Evolutionary conservation across 768 basidiomycete species (phyloP), one percentile per base, ranked within the genome.

Genomic region (Pleurotus ostreatus): DNA sequence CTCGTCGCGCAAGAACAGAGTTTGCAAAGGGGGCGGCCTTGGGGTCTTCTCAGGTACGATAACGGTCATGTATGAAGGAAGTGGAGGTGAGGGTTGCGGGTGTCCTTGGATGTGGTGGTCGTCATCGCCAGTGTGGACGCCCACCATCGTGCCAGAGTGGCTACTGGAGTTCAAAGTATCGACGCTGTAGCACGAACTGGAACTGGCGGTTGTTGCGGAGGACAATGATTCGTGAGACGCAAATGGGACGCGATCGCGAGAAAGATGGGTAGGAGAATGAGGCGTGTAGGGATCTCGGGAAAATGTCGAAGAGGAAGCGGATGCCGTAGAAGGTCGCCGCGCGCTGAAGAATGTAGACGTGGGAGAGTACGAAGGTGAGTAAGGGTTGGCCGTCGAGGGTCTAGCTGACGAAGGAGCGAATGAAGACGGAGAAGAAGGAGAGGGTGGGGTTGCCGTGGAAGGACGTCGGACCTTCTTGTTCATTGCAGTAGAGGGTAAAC

Each of bases 111-210:
- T 20, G 38, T 38, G 38, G 23, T 53, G 34, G 13, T 53, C 39
- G 20, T 41, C 25, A 22, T 16, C 49, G 34, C 11, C 16, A 16
- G 22, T 37, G 13, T 39, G 51, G 15, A 30, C 38, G 38, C 41
- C 51, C 7, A 53, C 51, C 15, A 53, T 9, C 4, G 51, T 25
- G 15, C 41, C 51, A n/a, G 15, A 22, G 5, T 53, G 51, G 15
- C n/a, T 34, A 3, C 30, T 30, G 22, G 51, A 53, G 23, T 41
- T 16, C 12, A 40, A 20, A 6, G 51, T 53, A 18, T 53, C 51
- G 12, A 53, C 39, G 51, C 51, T 53, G 18, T 53, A 53, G 39
- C 51, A 53, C 12, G 51, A 53, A 23, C 51, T 53, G 5, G 51
- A 53, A 37, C 51, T 53, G 11, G 39, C 39, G 18, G 51, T 53